phyloP scores from a whole-genome alignment of 2,329 filamentous ascomycete genomes.

The Ophiostoma pallidulum region DNA sequence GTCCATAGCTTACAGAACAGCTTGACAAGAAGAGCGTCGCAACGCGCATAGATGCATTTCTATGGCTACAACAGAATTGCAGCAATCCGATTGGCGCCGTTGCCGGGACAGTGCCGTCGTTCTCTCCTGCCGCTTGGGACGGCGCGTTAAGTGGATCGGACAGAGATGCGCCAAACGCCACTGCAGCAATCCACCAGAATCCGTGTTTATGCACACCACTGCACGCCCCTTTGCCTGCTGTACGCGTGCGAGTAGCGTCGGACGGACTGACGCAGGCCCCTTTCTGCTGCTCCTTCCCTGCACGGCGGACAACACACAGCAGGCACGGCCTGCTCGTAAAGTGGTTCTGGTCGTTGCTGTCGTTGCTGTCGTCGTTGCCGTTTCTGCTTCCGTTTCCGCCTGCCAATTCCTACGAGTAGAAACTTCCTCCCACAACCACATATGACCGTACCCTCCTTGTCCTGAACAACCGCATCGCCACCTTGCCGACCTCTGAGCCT shows the following conservation, averaged over 20 bases:
- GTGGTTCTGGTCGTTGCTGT: too few species aligned
- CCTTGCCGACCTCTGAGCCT: neutral
- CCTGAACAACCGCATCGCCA: too few species aligned
- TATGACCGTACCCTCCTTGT: too few species aligned
- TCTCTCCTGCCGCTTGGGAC: constrained; percentile 1
- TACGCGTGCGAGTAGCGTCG: neutral
- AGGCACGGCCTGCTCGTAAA: neutral
- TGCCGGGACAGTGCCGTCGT: constrained; percentile 8
- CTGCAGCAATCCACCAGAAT: neutral
- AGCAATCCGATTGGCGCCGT: constrained; percentile 1
- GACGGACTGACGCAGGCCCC: constrained; percentile 1
- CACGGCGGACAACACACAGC: neutral
- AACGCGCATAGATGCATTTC: neutral
- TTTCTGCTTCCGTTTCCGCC: too few species aligned
- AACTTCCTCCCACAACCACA: too few species aligned
- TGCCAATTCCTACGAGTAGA: too few species aligned
- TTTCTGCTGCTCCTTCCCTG: neutral
- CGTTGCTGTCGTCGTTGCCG: neutral
- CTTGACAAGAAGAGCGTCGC: neutral
- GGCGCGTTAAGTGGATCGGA: constrained; percentile 8
- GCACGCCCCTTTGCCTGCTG: neutral
- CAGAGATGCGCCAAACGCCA: neutral
- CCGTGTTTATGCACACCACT: neutral
- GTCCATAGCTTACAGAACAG: neutral
- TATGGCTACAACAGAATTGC: neutral